These are phyloP conservation scores for Diaporthe amygdali DNA, from an alignment of 2,329 filamentous ascomycete species.

Conservation along the genomic window DNA sequence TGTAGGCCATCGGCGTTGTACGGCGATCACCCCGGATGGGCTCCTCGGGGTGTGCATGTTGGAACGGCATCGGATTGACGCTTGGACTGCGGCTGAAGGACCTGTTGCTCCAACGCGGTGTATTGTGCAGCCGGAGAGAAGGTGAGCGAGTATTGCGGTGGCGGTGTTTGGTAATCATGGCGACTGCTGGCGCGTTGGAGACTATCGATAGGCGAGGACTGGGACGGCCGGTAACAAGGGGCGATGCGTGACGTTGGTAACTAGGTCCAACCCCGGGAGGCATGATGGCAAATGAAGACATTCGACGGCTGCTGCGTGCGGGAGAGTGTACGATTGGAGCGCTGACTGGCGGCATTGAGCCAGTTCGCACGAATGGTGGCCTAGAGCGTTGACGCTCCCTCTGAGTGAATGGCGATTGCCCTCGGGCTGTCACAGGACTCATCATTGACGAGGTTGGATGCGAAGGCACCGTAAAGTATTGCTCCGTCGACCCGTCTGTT, in stretches of 20 bases:
- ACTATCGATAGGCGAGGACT: conserved; percentile 35
- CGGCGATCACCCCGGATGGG: conserved; percentile 40
- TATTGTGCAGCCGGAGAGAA: conserved; percentile 53
- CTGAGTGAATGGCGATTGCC: conserved; percentile 44
- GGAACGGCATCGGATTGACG: conserved; percentile 35
- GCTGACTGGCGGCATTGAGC: conserved; percentile 53
- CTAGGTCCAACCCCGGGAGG: conserved; percentile 9
- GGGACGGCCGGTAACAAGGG: conserved; percentile 36
- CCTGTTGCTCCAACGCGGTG: conserved; percentile 58
- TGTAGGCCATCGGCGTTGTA: conserved; percentile 72
- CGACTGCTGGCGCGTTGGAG: conserved; percentile 42
- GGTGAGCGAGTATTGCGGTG: conserved; percentile 64
- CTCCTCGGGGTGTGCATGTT: conserved; percentile 48
- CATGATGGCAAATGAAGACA: conserved; percentile 11
- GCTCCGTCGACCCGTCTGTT: conserved; percentile 48
- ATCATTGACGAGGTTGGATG: conserved; percentile 30
- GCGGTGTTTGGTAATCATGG: conserved; percentile 37
- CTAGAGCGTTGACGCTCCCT: conserved; percentile 47
- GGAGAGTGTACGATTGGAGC: conserved; percentile 41
- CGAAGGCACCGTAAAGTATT: conserved; percentile 41
- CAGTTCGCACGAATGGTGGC: conserved; percentile 56
- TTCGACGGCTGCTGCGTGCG: conserved; percentile 9
- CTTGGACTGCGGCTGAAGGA: conserved; percentile 39
- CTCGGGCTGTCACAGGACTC: conserved; percentile 41
- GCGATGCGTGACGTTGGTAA: conserved; percentile 45